Percentiles rank a stretch among this genome's conserved stretches.
Evolutionary conservation across 345 rosid species (phyloP).

Genomic region (Linum usitatissimum): DNA sequence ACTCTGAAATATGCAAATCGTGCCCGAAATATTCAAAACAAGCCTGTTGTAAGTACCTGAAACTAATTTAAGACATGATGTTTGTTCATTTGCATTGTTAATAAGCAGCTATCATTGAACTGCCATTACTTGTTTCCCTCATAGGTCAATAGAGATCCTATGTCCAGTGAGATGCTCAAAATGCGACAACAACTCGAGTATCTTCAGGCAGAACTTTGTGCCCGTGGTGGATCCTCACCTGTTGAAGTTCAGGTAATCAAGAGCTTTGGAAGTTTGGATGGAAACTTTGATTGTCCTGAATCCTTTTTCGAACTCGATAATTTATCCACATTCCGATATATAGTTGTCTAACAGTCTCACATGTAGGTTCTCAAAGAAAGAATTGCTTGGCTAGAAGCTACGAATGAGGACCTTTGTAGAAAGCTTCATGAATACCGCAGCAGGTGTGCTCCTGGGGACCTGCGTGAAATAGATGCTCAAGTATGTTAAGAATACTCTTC

Average conservation of each 20-base stretch:
- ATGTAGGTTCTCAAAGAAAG: conserved; percentile 76
- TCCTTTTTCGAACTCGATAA: background rate
- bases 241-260: conserved; percentile 70
- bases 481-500: conserved; percentile 30
- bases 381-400: conserved; percentile 88
- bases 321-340: background rate
- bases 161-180: conserved; percentile 84
- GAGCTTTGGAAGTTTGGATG: conserved; percentile 4
- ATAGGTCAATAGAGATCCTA: conserved; percentile 94
- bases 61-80: conserved; percentile 4
- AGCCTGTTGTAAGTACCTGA: conserved; percentile 77
- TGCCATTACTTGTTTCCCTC: conserved; percentile 8
- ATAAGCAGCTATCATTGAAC: conserved; percentile 4
- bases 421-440: conserved; percentile 79
- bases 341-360: background rate
- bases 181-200: conserved; percentile 93
- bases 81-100: background rate
- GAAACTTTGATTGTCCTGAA: background rate
- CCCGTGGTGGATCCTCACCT: conserved; percentile 64
- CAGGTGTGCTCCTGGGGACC: conserved; percentile 45
- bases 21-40: conserved; percentile 92
- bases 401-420: conserved; percentile 82
- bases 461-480: conserved; percentile 61
- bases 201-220: conserved; percentile 94
- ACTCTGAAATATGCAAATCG: conserved; percentile 98